Base-by-base conservation (phyloP, 1,284 basidiomycete species). In the Volvariella volvacea region DNA sequence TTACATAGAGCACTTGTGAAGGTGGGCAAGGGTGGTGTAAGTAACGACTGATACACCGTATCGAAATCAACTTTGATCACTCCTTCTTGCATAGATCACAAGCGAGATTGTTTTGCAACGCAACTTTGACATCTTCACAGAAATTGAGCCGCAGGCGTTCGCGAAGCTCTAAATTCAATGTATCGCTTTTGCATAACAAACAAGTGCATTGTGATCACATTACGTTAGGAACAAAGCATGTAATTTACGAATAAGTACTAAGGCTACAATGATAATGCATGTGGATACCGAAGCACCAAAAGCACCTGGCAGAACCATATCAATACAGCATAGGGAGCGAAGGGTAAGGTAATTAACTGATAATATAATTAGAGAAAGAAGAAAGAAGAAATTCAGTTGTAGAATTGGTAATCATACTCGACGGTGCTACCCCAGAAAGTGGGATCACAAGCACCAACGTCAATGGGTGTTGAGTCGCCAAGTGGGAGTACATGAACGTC, bases 331-430 rank as follows among this genome's bases (percentile, higher is more conserved):
- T 28, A 28, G 25, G 25, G 12, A 28, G 6, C 12, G 12, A 12
- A 12, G 25, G 25, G 12, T 28, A n/a, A n/a, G n/a, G n/a, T n/a
- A n/a, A 28, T 28, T 28, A 28, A 12, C 25, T 28, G 25, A 12
- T 28, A 36, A 36, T 6, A 8, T 36, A 36, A 20, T 36, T 36
- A 36, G n/a, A 32, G n/a, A 36, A 14, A 8, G 25, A 17, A 16
- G 14, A 12, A 22, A 17, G 14, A 10, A 20, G 39, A 28, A 21
- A 48, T 46, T 34, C 17, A 68, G 53, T 64, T 57, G 58, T 69
- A 84, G 46, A 78, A 62, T 59, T 88, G 83, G 61, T 86, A 88
- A 62, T 86, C 84, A 54, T 78, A 88, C 41, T 65, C 64, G n/a
- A 80, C 73, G 16, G 57, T 60, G 14, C 60, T 52, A 22, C 84